Base-by-base conservation (phyloP, 176 grass and related monocot species). In the Guadua angustifolia region DNA sequence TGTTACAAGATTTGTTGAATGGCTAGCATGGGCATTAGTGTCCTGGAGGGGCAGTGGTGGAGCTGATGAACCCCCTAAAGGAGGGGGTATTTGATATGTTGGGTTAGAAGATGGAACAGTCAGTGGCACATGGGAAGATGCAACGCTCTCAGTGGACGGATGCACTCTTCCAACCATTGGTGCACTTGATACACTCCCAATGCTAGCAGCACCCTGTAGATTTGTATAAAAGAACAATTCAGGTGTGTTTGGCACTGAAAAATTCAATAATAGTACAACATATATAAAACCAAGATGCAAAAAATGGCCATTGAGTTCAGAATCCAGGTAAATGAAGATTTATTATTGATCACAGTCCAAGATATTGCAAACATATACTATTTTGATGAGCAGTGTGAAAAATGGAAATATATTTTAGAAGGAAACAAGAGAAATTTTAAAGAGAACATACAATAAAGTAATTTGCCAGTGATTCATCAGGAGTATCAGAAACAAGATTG, bases 1-100 rank as follows among this genome's bases (percentile, higher is more conserved):
- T 64, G 91, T 92, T 62, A 92, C 66, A 85, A 97, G 86, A 86
- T 94, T 91, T 80, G 86, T 74, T n/a, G 88, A 75, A 58, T n/a
- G 73, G 44, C 26, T 69, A 50, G 44, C 17, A 44, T 83, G 79
- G 18, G 71, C 38, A 74, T 66, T 89, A 82, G 71, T 79, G 67
- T 86, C 90, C 70, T 77, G 74, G 9, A 86, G 17, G 13, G 94
- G 86, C 33, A 79, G 66, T 52, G 84, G 74, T 17, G 89, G 89
- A 56, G 94, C 81, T 66, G 91, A 86, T 36, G 94, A 87, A 76
- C 66, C 71, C 45, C 86, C 75, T 44, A 69, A 70, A 45, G 77
- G 88, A 79, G 80, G 78, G 29, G 63, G 19, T 40, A 87, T 83
- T 22, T 90, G 85, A 79, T 86, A 80, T 68, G 86, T 45, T 6